phyloP scores from a whole-genome alignment of 1,284 basidiomycete species.

The Marasmius sp. region DNA sequence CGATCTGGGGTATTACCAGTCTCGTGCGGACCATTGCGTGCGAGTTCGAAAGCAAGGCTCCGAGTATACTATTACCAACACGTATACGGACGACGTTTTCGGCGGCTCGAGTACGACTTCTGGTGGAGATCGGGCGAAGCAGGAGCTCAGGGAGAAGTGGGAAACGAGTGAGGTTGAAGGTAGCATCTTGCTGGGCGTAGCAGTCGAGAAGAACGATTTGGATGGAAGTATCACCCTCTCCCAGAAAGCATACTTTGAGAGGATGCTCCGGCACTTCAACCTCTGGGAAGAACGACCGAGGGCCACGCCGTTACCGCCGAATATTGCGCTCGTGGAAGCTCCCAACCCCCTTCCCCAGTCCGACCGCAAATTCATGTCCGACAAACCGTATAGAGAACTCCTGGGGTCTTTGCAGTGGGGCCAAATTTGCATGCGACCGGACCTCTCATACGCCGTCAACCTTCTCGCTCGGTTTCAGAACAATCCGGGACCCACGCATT shows the following conservation, averaged over 20 bases:
- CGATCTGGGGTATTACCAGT: too few relatives aligned
- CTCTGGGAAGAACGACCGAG: neutral
- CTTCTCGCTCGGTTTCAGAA: constrained; percentile 18
- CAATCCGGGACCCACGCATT: constrained; percentile 16
- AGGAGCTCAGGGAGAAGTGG: neutral
- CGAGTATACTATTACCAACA: neutral
- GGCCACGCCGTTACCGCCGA: neutral
- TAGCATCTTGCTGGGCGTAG: neutral
- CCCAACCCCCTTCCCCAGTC: neutral
- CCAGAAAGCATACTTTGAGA: constrained; percentile 1
- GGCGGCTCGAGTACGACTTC: neutral
- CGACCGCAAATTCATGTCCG: neutral
- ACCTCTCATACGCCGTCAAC: constrained; percentile 24
- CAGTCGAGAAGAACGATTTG: neutral
- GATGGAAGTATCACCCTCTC: neutral
- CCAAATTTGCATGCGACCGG: constrained; percentile 19
- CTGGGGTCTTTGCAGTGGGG: neutral
- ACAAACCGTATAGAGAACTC: neutral
- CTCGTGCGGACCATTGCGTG: too few relatives aligned
- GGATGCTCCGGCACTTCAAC: neutral
- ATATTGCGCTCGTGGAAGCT: neutral
- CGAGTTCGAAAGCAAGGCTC: neutral
- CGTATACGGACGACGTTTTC: too few relatives aligned
- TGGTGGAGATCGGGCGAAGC: neutral
- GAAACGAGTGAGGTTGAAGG: neutral